Conservation (phyloP, 108 stramenopile species). For the Nannochloropsis oceanica region DNA sequence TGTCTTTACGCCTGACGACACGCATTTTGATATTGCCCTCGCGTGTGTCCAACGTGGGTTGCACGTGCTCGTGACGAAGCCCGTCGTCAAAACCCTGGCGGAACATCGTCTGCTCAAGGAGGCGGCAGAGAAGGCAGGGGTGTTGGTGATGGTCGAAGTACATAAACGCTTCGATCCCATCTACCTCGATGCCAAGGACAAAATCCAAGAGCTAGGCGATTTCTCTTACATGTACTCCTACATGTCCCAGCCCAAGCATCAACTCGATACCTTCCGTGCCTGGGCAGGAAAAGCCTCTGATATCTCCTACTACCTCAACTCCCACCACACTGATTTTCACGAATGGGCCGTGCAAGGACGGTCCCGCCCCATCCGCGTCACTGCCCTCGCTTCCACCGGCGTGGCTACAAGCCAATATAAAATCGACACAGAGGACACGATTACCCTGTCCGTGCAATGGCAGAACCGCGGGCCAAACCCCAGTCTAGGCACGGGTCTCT, state of each 20-base stretch:
- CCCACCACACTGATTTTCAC: conserved; percentile 95
- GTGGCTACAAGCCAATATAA: conserved; percentile 52
- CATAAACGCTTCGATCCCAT: conserved; percentile 98
- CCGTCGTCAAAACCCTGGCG: conserved; percentile 83
- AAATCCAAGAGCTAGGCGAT: conserved; percentile 54
- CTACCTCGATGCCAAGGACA: conserved; percentile 95
- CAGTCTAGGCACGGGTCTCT: conserved; percentile 74
- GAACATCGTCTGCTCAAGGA: conserved; percentile 59
- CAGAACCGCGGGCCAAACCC: conserved; percentile 50
- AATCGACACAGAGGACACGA: conserved; percentile 90
- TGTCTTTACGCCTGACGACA: conserved; percentile 98
- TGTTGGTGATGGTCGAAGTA: conserved; percentile 78
- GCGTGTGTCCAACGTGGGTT: conserved; percentile 68
- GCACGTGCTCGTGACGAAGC: conserved; percentile 98
- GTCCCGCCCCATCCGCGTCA: conserved; percentile 75
- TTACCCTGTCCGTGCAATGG: conserved; percentile 94
- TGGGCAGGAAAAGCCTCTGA: conserved; percentile 97
- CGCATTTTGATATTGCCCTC: conserved; percentile 90
- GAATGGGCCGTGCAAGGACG: conserved; percentile 85
- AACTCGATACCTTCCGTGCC: conserved; percentile 94
- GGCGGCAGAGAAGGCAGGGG: conserved; percentile 62
- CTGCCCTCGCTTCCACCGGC: conserved; percentile 77
- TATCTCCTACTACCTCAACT: conserved; percentile 97
- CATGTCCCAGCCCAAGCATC: conserved; percentile 99
- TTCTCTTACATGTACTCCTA: conserved; percentile 95